phyloP scores from a whole-genome alignment of 345 rosid species.

The Durio zibethinus region DNA sequence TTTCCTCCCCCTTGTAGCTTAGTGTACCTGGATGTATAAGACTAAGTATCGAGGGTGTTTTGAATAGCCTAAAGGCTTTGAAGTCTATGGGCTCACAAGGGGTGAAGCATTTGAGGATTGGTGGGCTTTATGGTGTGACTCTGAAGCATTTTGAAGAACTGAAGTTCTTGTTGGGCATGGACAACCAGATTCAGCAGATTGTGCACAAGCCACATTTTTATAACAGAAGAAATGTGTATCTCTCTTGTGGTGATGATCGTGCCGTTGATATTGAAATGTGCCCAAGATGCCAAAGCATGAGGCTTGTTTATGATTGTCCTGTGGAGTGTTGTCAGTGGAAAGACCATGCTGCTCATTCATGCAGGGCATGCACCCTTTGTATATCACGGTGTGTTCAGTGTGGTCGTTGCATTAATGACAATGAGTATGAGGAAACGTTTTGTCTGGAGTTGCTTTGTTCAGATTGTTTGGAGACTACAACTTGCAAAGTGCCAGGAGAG shows the following conservation, averaged over 20 bases:
- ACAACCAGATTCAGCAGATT: slow-evolving; percentile 27
- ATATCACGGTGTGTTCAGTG: slow-evolving; percentile 75
- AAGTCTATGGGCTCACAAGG: slow-evolving; percentile 45
- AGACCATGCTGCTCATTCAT: slow-evolving; percentile 33
- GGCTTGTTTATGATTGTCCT: slow-evolving; percentile 91
- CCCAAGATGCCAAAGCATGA: slow-evolving; percentile 70
- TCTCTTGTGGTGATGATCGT: slow-evolving; percentile 70
- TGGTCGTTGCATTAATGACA: slow-evolving; percentile 79
- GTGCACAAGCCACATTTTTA: slow-evolving; percentile 59
- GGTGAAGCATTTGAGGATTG: slow-evolving; percentile 71
- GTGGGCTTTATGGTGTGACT: slow-evolving; percentile 74
- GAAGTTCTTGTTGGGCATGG: slow-evolving; percentile 49
- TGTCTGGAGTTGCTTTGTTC: slow-evolving; percentile 72
- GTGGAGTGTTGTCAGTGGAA: slow-evolving; percentile 66
- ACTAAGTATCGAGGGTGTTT: slow-evolving; percentile 62
- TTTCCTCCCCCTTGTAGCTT: slow-evolving; percentile 45
- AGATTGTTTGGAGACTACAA: slow-evolving; percentile 40
- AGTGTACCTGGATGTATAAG: slow-evolving; percentile 88
- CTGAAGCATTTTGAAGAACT: slow-evolving; percentile 62
- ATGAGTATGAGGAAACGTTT: slow-evolving; percentile 82
- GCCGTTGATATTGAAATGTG: slow-evolving; percentile 82
- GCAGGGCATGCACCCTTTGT: slow-evolving; percentile 90
- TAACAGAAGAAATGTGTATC: slow-evolving; percentile 51
- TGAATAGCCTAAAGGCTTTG: slow-evolving; percentile 55
- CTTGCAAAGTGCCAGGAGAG: not conserved